Base-by-base conservation (phyloP, 768 basidiomycete genomes). In the Mycena venus region DNA sequence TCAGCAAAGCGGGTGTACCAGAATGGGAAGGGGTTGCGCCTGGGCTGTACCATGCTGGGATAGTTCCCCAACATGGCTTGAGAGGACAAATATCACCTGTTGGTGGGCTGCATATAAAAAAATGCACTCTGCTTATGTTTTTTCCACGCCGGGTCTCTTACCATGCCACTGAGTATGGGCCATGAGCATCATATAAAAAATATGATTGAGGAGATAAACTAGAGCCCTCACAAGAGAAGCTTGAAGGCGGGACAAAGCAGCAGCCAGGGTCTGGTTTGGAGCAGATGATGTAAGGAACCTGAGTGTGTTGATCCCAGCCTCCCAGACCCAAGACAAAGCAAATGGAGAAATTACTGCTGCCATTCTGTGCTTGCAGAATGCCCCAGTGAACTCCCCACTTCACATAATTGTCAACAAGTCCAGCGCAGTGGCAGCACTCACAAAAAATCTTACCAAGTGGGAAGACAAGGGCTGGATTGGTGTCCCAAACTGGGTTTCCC, bases 1-100 rank as follows among this genome's bases (percentile, higher is more conserved):
- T 61, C 38, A 61, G 60, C 60, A 38, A 61, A 61, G 60, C 60
- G 40, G 60, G 60, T 61, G 60, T 61, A 61, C 60, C 27, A 38
- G 38, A 61, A 61, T 38, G 60, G 60, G 60, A 61, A 61, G 60
- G 60, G 60, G 60, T 61, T 8, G 60, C 38, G 36, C 38, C 40
- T 61, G 60, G 60, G 38, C 38, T 38, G 38, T 61, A 61, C 38
- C 60, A 61, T 61, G 60, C 60, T 61, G 60, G 60, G 36, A 49
- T 49, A 25, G 47, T 49, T 49, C 47, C 47, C 47, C 47, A 49
- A 49, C 47, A 49, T 49, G 47, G 47, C 47, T 49, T 23, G 47
- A 49, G 47, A 49, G 47, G 47, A 49, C 47, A 49, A 49, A 49
- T 49, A 49, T 49, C n/a, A 8, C 47, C 47, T 49, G 47, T 49